phyloP scores from a whole-genome alignment of 306 rosid species.

The Inga leiocalycina region DNA sequence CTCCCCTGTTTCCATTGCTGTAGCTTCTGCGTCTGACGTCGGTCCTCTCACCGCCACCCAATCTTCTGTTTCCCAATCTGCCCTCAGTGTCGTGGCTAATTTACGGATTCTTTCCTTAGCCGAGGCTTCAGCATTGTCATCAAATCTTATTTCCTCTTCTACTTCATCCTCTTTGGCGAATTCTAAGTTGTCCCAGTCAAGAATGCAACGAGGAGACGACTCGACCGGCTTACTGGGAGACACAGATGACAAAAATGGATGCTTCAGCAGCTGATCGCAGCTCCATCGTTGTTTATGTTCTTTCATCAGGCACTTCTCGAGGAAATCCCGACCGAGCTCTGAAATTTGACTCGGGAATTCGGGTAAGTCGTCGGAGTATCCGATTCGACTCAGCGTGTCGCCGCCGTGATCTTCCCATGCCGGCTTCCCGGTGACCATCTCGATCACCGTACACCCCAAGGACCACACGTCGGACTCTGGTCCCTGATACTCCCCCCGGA shows the following conservation, averaged over 20 bases:
- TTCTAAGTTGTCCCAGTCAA: conserved; percentile 52
- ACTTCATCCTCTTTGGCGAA: conserved; percentile 30
- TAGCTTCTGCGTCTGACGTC: conserved; percentile 19
- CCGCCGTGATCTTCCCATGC: conserved; percentile 63
- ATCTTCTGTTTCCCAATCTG: conserved; percentile 59
- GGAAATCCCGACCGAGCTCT: conserved; percentile 56
- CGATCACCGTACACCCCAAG: conserved; percentile 74
- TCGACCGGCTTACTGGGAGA: conserved; percentile 26
- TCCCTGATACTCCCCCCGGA: conserved; percentile 61
- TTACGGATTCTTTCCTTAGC: conserved; percentile 44
- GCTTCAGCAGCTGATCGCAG: conserved; percentile 70
- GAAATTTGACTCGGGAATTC: conserved; percentile 51
- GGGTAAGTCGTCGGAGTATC: conserved; percentile 49
- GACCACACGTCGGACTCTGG: conserved; percentile 82
- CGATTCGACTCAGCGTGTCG: conserved; percentile 57
- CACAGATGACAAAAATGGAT: conserved; percentile 52
- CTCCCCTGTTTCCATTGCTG: conserved; percentile 9
- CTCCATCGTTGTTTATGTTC: conserved; percentile 62
- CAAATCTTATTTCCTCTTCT: conserved; percentile 8
- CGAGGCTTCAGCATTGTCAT: not conserved
- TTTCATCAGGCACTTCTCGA: conserved; percentile 57
- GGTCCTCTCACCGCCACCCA: conserved; percentile 56
- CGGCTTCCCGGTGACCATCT: conserved; percentile 69
- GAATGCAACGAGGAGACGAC: conserved; percentile 72
- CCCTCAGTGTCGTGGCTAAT: conserved; percentile 38